These are phyloP conservation scores for Hypoxylon sp. DNA, from an alignment of 2,329 filamentous ascomycete species.

Conservation along the genomic window DNA sequence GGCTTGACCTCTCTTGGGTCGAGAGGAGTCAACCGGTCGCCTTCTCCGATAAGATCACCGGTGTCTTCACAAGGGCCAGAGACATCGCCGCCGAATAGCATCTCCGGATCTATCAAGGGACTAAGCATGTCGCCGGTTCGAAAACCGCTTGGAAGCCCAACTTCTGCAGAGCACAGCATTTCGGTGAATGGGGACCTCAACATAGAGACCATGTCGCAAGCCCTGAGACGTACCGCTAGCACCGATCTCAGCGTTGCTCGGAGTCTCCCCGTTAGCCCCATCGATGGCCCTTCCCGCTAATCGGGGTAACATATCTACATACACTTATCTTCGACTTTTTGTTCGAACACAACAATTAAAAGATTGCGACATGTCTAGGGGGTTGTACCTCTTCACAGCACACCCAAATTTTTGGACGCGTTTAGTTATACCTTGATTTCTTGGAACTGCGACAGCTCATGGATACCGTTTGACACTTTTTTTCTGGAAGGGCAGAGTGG, in stretches of 20 bases:
- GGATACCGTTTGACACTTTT: constrained; percentile 51
- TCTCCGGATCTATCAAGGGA: constrained; percentile 80
- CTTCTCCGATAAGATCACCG: constrained; percentile 85
- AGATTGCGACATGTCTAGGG: constrained; percentile 37
- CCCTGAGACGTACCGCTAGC: constrained; percentile 86
- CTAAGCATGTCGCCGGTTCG: constrained; percentile 77
- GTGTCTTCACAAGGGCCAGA: constrained; percentile 78
- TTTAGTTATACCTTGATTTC: constrained; percentile 41
- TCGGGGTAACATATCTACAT: constrained; percentile 8
- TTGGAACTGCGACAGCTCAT: constrained; percentile 45
- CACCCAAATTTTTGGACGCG: constrained; percentile 31
- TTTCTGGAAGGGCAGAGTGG: constrained; percentile 32
- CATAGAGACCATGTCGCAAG: constrained; percentile 95
- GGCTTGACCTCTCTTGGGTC: constrained; percentile 74
- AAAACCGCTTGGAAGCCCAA: constrained; percentile 75
- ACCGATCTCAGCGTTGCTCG: constrained; percentile 76
- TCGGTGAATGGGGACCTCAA: constrained; percentile 78
- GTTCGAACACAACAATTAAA: constrained; percentile 5
- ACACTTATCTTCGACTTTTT: neutral
- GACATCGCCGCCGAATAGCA: constrained; percentile 82
- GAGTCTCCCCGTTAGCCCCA: constrained; percentile 72
- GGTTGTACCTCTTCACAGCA: constrained; percentile 6
- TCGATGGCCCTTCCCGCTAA: constrained; percentile 61
- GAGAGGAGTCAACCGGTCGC: constrained; percentile 73
- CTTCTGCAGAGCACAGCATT: constrained; percentile 66